phyloP scores from a whole-genome alignment of 768 basidiomycete genomes.

The Tylopilus intermedius region DNA sequence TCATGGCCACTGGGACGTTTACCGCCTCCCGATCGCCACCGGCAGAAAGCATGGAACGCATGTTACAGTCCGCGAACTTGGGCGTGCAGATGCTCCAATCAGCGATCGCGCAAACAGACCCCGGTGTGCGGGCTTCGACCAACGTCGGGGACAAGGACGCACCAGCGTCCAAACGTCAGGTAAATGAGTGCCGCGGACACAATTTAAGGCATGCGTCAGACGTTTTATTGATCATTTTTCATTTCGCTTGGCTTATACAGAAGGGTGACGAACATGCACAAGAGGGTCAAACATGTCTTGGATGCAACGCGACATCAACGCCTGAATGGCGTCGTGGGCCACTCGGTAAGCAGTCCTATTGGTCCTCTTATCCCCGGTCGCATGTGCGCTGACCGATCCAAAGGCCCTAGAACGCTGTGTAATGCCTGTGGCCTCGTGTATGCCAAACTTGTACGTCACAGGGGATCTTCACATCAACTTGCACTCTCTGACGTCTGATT shows the following conservation, averaged over 20 bases:
- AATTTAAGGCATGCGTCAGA: slow-evolving; percentile 20
- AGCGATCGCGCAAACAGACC: slow-evolving; percentile 22
- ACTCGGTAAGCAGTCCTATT: slow-evolving; percentile 50
- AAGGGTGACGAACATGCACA: slow-evolving; percentile 40
- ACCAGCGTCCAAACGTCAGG: slow-evolving; percentile 32
- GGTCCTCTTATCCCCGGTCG: slow-evolving; percentile 21
- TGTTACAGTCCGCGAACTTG: slow-evolving; percentile 41
- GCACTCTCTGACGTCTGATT: slow-evolving; percentile 19
- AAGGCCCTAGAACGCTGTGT: slow-evolving; percentile 78
- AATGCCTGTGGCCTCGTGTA: slow-evolving; percentile 86
- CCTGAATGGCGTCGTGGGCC: slow-evolving; percentile 86
- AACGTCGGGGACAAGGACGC: slow-evolving; percentile 28
- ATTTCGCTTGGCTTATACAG: slow-evolving; percentile 17
- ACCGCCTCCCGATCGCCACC: slow-evolving; percentile 23
- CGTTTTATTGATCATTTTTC: slow-evolving; percentile 27
- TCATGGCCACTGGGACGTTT: slow-evolving; percentile 23
- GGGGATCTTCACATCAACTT: slow-evolving; percentile 17
- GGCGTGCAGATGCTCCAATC: slow-evolving; percentile 33
- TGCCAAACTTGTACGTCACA: slow-evolving; percentile 69
- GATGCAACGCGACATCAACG: slow-evolving; percentile 78
- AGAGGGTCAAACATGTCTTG: slow-evolving; percentile 73
- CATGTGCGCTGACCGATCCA: slow-evolving; percentile 23
- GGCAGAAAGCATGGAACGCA: slow-evolving; percentile 38
- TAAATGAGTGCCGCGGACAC: slow-evolving; percentile 27
- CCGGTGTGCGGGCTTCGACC: slow-evolving; percentile 24